Evolutionary conservation across 495 filamentous ascomycete genomes (phyloP), one percentile per base, ranked within the genome.

Genomic region (Annulohypoxylon nitens): DNA sequence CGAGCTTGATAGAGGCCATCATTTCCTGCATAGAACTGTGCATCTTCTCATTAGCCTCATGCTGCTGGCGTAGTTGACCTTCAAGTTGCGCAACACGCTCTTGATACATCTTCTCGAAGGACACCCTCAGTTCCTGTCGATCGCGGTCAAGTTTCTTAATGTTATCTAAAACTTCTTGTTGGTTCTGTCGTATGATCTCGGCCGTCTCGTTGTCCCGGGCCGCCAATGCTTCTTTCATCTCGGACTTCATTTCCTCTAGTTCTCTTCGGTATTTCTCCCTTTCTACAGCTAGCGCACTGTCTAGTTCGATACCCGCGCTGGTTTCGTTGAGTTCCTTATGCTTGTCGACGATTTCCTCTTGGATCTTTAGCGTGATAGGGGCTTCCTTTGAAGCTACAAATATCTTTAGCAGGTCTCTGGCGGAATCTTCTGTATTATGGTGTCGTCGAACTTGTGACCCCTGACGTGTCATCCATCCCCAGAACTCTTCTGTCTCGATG

Each of bases 341-440:
- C 2, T 78, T 16, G 48, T 79, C 69, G 12, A 82, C 78, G 51
- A 85, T 67, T 61, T 84, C 76, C 41, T 66, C 51, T 60, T 85
- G 83, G 47, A 85, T 83, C 14, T 78, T 69, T 30, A 83, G 64
- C 25, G 34, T 61, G 6, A 68, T 71, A 16, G 41, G 41, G 41
- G 41, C 41, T 14, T 45, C 3, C 0, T 14, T 45, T 4, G 41
- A 45, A 45, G 41, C 2, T 34, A 47, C 78, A 61, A 50, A 50
- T 0, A 20, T 50, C 16, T 50, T 7, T 2, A 25, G 47, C 4
- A 50, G 47, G 20, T 25, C 18, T 14, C 14, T 45, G 12, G 41
- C 41, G 9, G 47, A 50, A 20, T 7, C 18, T 7, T 9, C 2
- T 18, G 47, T 50, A 8, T 25, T 50, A 16, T 25, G 41, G 14